A percentile compares a stretch with the other conserved stretches of the same genome.
Evolutionary conservation across 306 rosid genomes (phyloP).

Genomic region (Gillenia trifoliata): DNA sequence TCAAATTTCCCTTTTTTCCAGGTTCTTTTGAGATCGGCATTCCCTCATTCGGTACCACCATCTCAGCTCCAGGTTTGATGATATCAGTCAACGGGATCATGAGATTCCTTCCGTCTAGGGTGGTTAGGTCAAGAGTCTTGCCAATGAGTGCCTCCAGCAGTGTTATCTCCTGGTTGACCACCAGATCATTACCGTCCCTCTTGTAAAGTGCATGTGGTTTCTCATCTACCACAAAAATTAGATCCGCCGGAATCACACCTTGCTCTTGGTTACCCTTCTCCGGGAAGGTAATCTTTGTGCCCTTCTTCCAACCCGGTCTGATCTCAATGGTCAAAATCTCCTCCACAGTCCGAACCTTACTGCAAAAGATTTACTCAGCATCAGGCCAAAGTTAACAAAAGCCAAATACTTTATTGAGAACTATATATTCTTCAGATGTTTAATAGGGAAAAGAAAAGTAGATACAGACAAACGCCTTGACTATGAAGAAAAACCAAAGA

Average conservation of each 20-base stretch:
- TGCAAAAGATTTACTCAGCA: slow-evolving; percentile 37
- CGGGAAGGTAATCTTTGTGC: slow-evolving; percentile 85
- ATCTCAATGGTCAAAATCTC: slow-evolving; percentile 89
- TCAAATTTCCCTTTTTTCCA: slow-evolving; percentile 82
- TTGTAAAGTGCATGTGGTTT: slow-evolving; percentile 74
- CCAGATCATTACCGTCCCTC: slow-evolving; percentile 85
- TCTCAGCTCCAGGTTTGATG: slow-evolving; percentile 67
- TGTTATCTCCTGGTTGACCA: slow-evolving; percentile 72
- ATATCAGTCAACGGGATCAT: slow-evolving; percentile 53
- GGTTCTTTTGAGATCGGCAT: slow-evolving; percentile 92
- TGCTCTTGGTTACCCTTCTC: slow-evolving; percentile 92
- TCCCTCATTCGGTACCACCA: slow-evolving; percentile 69
- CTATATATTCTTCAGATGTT: background rate
- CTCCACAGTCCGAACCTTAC: slow-evolving; percentile 53
- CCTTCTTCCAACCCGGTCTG: slow-evolving; percentile 97
- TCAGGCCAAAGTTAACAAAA: slow-evolving; percentile 13
- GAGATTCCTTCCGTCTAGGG: slow-evolving; percentile 77
- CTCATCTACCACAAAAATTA: slow-evolving; percentile 80
- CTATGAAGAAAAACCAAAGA: no score
- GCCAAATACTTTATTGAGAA: background rate
- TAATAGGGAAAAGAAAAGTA: background rate
- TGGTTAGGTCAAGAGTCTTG: slow-evolving; percentile 58
- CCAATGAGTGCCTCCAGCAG: slow-evolving; percentile 89
- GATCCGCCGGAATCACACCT: slow-evolving; percentile 80
- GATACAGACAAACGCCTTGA: background rate